These are phyloP conservation scores for Metschnikowia lunata DNA, from an alignment of 805 yeast genomes.

Conservation along the genomic window DNA sequence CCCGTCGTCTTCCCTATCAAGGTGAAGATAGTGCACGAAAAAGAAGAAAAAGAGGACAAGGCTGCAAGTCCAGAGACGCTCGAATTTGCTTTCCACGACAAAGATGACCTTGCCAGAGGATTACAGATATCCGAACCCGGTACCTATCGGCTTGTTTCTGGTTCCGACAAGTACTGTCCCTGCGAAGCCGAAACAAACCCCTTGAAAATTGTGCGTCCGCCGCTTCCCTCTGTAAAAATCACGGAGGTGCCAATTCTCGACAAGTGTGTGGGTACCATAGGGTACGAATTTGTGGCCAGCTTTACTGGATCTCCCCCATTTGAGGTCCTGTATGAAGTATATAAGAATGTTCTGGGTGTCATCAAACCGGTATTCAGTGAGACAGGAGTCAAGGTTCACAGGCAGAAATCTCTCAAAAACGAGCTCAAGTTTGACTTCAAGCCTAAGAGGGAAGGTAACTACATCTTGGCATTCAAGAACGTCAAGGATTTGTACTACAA, in stretches of 20 bases:
- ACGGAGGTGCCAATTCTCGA: conserved; percentile 64
- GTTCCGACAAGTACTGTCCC: conserved; percentile 59
- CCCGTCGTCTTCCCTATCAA: conserved; percentile 23
- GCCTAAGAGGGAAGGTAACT: conserved; percentile 80
- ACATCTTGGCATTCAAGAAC: conserved; percentile 63
- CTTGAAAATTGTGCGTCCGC: conserved; percentile 12
- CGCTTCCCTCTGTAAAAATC: conserved; percentile 38
- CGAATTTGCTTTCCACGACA: conserved; percentile 23
- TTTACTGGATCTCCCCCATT: conserved; percentile 82
- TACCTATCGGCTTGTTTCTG: conserved; percentile 49
- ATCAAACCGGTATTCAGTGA: conserved; percentile 31
- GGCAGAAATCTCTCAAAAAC: conserved; percentile 17
- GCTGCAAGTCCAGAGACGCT: conserved; percentile 23
- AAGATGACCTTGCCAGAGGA: conserved; percentile 27
- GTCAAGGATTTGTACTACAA: conserved; percentile 60
- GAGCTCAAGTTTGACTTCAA: conserved; percentile 50
- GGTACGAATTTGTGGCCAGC: conserved; percentile 60
- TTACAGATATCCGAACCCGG: conserved; percentile 57
- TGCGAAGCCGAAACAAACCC: conserved; percentile 50
- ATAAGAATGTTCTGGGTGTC: conserved; percentile 36
- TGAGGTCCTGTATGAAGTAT: conserved; percentile 57
- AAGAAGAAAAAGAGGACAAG: conserved; percentile 17
- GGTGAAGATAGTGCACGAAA: conserved; percentile 34
- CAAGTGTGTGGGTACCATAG: conserved; percentile 89
- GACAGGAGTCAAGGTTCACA: conserved; percentile 21